Evolutionary conservation across 106 monocot species (phyloP).

Genomic region (Phalaenopsis aphrodite): DNA sequence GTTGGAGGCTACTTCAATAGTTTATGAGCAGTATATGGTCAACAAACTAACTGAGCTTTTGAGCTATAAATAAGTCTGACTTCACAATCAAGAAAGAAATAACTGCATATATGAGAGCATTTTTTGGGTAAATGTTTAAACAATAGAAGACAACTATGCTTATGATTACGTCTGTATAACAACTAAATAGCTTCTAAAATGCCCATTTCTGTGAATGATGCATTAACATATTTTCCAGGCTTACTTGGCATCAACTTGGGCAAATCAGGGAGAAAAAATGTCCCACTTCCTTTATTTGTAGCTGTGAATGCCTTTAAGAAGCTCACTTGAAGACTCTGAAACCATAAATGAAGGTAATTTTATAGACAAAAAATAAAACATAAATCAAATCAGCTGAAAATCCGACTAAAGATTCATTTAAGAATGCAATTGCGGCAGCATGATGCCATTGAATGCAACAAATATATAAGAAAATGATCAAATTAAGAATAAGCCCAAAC

Average conservation of each 20-base stretch:
- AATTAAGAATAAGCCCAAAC: background rate
- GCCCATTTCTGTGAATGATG: background rate
- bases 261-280: background rate
- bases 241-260: slow-evolving; percentile 7
- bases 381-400: background rate
- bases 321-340: background rate
- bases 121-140: background rate
- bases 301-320: background rate
- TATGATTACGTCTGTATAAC: background rate
- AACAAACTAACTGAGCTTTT: background rate
- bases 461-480: slow-evolving; percentile 2
- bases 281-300: background rate
- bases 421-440: background rate
- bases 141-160: background rate
- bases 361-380: background rate
- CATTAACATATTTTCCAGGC: background rate
- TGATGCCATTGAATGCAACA: background rate
- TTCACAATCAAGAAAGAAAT: background rate
- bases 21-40: background rate
- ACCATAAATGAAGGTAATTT: slow-evolving; percentile 4
- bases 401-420: background rate
- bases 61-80: background rate
- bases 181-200: background rate
- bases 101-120: background rate
- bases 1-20: background rate